phyloP scores from a whole-genome alignment of 1,284 basidiomycete genomes.

The Austroboletus sp. region DNA sequence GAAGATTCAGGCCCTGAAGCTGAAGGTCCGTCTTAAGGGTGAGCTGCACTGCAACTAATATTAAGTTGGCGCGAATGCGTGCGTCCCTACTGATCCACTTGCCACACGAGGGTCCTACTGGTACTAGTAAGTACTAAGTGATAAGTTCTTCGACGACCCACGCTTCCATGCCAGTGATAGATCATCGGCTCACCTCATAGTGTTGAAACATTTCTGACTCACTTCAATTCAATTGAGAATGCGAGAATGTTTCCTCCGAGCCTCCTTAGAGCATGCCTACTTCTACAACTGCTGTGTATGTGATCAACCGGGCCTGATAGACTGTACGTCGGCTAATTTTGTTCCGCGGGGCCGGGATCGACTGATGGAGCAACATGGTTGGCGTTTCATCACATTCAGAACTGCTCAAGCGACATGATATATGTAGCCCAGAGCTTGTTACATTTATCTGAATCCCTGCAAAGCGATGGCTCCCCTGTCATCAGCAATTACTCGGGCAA shows the following conservation, averaged over 20 bases:
- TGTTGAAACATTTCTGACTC: conserved; percentile 28
- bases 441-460: conserved; percentile 1
- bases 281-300: not conserved
- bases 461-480: not conserved
- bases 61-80: conserved; percentile 1
- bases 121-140: not conserved
- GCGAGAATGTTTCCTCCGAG: conserved; percentile 15
- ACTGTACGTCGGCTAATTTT: conserved; percentile 6
- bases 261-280: conserved; percentile 22
- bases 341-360: conserved; percentile 4
- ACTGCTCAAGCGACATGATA: not conserved
- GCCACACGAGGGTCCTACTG: not conserved
- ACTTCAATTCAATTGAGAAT: conserved; percentile 25
- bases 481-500: not conserved
- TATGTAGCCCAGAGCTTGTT: not conserved
- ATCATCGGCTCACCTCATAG: conserved; percentile 8
- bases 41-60: not conserved
- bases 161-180: conserved; percentile 4
- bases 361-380: conserved; percentile 1
- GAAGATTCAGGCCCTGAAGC: not conserved
- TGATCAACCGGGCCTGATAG: conserved; percentile 1
- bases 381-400: conserved; percentile 4
- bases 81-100: conserved; percentile 9
- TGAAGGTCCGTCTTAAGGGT: not conserved
- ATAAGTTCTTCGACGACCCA: conserved; percentile 9